These are phyloP conservation scores for Heliocybe sulcata DNA, from an alignment of 1,284 basidiomycete genomes.

Conservation along the genomic window DNA sequence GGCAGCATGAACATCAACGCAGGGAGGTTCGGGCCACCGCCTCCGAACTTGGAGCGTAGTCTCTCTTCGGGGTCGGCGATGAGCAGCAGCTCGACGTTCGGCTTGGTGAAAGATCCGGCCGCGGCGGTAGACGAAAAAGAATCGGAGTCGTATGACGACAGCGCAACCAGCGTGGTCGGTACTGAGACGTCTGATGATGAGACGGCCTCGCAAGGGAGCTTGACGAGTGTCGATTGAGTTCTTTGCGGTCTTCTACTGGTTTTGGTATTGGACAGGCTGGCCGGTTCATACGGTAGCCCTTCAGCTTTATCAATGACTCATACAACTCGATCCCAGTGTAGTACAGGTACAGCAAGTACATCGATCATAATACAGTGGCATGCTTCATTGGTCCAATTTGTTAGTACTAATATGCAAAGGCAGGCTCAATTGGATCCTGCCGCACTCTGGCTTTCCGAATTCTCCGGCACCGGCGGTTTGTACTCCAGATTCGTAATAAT, in stretches of 20 bases:
- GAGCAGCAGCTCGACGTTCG: not conserved
- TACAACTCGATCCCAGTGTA: too few relatives aligned
- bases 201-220: conserved; percentile 37
- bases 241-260: not conserved
- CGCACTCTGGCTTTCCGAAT: not conserved
- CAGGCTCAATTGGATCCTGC: not conserved
- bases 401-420: not conserved
- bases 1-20: conserved; percentile 10
- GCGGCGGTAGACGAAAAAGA: conserved; percentile 16
- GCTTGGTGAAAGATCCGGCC: not conserved
- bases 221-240: conserved; percentile 48
- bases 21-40: not conserved
- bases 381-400: not conserved
- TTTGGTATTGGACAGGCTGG: too few relatives aligned
- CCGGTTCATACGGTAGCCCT: too few relatives aligned
- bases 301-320: too few relatives aligned
- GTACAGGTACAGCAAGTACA: too few relatives aligned
- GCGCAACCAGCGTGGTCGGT: conserved; percentile 25
- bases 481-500: conserved; percentile 63
- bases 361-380: too few relatives aligned
- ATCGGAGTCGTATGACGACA: conserved; percentile 22
- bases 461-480: conserved; percentile 24
- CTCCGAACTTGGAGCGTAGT: not conserved
- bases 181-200: conserved; percentile 34
- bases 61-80: not conserved